A percentile compares a stretch with the other conserved stretches of the same genome.
phyloP scores from a whole-genome alignment of 2,329 filamentous ascomycete genomes.

The Teratosphaeria nubilosa region DNA sequence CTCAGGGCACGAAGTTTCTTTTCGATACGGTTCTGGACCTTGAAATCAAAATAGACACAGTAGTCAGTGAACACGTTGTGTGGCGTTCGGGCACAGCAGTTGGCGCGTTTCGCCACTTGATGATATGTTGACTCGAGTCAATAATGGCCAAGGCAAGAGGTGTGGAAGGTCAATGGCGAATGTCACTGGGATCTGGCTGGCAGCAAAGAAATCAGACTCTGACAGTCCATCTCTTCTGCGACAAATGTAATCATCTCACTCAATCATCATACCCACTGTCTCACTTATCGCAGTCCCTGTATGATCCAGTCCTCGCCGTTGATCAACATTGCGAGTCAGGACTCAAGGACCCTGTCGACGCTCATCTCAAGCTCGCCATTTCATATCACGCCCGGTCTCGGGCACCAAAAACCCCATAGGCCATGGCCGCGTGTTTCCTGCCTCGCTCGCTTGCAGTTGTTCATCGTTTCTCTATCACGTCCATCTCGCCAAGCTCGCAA shows the following conservation, averaged over 20 bases:
- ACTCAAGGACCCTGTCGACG: background rate
- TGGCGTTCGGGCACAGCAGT: background rate
- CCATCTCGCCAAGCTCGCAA: background rate
- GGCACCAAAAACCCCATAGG: background rate
- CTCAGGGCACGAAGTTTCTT: background rate
- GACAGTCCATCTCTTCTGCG: background rate
- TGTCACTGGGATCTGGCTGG: background rate
- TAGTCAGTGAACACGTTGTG: background rate
- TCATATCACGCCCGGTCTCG: too few relatives aligned
- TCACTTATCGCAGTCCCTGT: background rate
- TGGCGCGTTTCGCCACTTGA: background rate
- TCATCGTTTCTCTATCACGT: too few relatives aligned
- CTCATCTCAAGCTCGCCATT: background rate
- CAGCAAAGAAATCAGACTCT: too few relatives aligned
- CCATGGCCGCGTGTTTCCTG: background rate
- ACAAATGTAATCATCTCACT: background rate
- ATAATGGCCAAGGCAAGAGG: background rate
- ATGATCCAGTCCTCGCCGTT: background rate
- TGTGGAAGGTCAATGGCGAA: background rate
- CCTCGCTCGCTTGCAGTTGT: background rate
- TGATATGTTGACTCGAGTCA: background rate
- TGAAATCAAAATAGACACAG: background rate
- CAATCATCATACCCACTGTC: background rate
- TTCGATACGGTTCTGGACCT: background rate
- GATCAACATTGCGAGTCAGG: background rate